phyloP scores from a whole-genome alignment of 177 flowering plant genomes.

The Vitis hybrid region DNA sequence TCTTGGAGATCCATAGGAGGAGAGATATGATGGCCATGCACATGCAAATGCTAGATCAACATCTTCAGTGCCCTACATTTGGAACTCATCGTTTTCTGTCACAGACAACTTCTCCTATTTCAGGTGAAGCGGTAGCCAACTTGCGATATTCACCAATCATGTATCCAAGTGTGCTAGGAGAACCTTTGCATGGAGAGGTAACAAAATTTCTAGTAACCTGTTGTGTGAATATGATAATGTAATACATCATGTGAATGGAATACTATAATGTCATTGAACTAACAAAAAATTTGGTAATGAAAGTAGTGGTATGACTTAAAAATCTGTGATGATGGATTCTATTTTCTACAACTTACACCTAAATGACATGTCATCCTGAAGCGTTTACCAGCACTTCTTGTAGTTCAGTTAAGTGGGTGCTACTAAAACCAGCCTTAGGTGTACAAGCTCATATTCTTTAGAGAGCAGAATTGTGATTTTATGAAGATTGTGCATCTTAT shows the following conservation, averaged over 20 bases:
- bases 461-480: too few relatives aligned
- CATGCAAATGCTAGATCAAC: conserved; percentile 99
- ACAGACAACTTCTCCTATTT: conserved; percentile 54
- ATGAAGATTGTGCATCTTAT: too few relatives aligned
- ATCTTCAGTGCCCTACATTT: conserved; percentile 95
- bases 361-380: too few relatives aligned
- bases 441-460: too few relatives aligned
- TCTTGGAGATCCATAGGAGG: conserved; percentile 91
- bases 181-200: conserved; percentile 99
- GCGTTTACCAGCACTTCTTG: too few relatives aligned
- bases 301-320: not conserved
- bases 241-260: not conserved
- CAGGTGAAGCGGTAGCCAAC: conserved; percentile 66
- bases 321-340: not conserved
- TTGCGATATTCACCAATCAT: conserved; percentile 87
- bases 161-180: conserved; percentile 99
- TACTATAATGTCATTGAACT: not conserved
- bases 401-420: too few relatives aligned
- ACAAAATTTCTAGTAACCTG: conserved; percentile 12
- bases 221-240: not conserved
- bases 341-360: too few relatives aligned
- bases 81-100: conserved; percentile 77
- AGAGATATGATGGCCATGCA: conserved; percentile 99
- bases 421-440: too few relatives aligned
- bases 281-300: not conserved